Evolutionary conservation across 495 filamentous ascomycete species (phyloP).

Genomic region (Pseudoneurospora amorphoporcata): DNA sequence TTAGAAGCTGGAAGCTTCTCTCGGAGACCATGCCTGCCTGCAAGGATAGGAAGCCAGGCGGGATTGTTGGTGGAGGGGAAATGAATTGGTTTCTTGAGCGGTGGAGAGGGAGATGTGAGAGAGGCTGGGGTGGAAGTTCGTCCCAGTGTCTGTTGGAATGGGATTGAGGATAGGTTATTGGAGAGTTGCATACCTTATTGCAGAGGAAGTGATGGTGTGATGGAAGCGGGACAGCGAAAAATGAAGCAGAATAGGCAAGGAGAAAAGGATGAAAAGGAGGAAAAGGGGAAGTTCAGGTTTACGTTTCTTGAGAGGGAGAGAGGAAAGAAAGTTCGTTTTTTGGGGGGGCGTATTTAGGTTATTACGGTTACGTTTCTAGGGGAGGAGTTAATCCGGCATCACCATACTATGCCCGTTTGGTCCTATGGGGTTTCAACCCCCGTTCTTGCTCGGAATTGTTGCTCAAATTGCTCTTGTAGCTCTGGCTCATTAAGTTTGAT

Average conservation of each 20-base stretch:
- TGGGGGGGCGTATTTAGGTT: neutral
- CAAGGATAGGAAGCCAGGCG: neutral
- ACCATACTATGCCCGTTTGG: neutral
- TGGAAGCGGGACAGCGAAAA: neutral
- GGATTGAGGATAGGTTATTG: neutral
- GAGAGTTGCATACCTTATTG: neutral
- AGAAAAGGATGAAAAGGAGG: neutral
- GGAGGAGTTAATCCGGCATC: neutral
- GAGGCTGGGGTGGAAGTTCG: neutral
- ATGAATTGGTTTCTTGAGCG: neutral
- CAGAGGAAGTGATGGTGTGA: neutral
- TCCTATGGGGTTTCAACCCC: neutral
- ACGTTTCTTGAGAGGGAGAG: neutral
- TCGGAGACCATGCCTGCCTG: neutral
- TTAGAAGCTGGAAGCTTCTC: neutral
- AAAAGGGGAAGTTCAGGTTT: neutral
- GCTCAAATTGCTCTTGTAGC: neutral
- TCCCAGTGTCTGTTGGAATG: neutral
- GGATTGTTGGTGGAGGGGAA: neutral
- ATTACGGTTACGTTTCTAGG: neutral
- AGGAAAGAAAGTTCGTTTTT: neutral
- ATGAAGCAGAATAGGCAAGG: neutral
- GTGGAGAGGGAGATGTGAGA: neutral
- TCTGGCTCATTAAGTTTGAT: no score
- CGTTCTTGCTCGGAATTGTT: neutral